phyloP scores from a whole-genome alignment of 148 eudicot genomes.

The Arctostaphylos glauca region DNA sequence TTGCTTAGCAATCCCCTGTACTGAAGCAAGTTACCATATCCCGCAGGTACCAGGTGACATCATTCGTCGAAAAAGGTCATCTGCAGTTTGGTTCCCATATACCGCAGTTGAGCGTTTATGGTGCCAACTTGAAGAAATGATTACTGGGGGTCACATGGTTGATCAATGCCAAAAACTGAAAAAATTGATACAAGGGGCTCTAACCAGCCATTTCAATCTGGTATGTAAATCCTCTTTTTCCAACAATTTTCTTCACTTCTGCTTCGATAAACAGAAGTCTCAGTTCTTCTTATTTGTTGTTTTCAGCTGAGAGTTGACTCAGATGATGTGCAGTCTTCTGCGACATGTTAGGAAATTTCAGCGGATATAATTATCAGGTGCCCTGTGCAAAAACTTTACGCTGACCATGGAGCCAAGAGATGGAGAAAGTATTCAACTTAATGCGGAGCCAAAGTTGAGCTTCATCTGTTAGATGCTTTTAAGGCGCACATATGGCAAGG shows the following conservation, averaged over 20 bases:
- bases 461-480: neutral
- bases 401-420: neutral
- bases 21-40: slow-evolving; percentile 4
- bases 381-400: neutral
- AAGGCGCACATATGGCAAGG: neutral
- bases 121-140: slow-evolving; percentile 76
- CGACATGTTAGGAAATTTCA: neutral
- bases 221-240: slow-evolving; percentile 30
- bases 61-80: slow-evolving; percentile 70
- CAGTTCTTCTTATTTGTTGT: neutral
- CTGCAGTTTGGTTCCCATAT: slow-evolving; percentile 94
- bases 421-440: neutral
- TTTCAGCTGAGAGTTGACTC: slow-evolving; percentile 55
- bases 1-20: neutral
- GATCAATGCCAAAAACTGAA: slow-evolving; percentile 80
- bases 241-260: neutral
- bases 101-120: slow-evolving; percentile 78
- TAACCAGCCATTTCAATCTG: slow-evolving; percentile 66
- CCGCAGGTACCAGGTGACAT: slow-evolving; percentile 81
- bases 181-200: slow-evolving; percentile 56
- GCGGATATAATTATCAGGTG: neutral
- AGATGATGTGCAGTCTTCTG: slow-evolving; percentile 42
- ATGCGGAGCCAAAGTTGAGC: neutral
- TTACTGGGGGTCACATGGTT: slow-evolving; percentile 64
- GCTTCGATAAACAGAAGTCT: neutral